A percentile compares a stretch with the other conserved stretches of the same genome.
Evolutionary conservation across 1,139 yeast genomes (phyloP).

Genomic region (Zhuliangozyma blackwelliae): DNA sequence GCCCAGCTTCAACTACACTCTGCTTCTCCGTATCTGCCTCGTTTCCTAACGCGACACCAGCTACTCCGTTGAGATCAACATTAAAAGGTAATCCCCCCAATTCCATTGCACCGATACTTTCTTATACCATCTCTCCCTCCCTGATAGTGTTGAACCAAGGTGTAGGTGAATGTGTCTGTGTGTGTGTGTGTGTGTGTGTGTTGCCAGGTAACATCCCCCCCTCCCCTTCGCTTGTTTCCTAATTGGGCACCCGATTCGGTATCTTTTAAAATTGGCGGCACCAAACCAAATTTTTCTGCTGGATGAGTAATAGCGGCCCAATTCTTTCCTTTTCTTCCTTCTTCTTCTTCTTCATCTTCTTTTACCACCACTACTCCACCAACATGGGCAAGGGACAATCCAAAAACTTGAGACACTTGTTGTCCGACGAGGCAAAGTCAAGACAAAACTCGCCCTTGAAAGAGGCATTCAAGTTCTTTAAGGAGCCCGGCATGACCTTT

Average conservation of each 20-base stretch:
- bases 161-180: no score
- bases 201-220: no score
- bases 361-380: neutral
- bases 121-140: no score
- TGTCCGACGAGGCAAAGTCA: constrained; percentile 73
- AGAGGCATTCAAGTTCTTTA: constrained; percentile 72
- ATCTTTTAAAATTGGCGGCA: no score
- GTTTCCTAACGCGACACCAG: no score
- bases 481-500: constrained; percentile 73
- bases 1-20: no score
- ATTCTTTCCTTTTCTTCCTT: neutral
- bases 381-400: constrained; percentile 21
- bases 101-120: no score
- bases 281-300: neutral
- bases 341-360: neutral
- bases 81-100: no score
- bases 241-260: neutral
- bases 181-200: no score
- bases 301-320: neutral
- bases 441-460: constrained; percentile 82
- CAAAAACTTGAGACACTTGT: constrained; percentile 69
- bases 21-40: no score
- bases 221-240: neutral
- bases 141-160: no score
- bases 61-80: no score